Evolutionary conservation across 176 grass and related monocot species (phyloP), one percentile per base, ranked within the genome.

Genomic region (Cenchrus fungigraminus): DNA sequence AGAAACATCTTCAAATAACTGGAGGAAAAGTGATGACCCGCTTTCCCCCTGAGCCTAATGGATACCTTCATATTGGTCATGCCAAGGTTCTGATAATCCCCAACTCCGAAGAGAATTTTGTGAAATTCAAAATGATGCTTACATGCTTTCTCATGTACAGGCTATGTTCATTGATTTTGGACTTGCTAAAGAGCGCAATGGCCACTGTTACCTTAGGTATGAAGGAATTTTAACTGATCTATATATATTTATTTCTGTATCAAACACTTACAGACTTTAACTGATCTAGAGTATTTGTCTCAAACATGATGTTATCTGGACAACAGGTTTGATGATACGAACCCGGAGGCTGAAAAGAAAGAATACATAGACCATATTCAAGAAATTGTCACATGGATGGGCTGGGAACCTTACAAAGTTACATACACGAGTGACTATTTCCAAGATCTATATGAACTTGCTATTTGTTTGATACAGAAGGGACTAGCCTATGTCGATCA

Each of bases 141-240:
- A 75, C 47, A 72, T 87, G 20, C 43, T 84, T 87, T 31, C 31
- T 72, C 20, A 83, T 93, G 49, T 32, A 60, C 90, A 99, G 97
- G 93, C 97, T 76, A 99, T 99, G 97, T 94, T 99, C 74, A 89
- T 99, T 89, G 91, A 95, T 91, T 99, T 96, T 89, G 97, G 97
- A 72, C 84, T 99, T 59, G 93, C 97, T 78, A 94, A 99, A 85
- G 97, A 99, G 52, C 78, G 97, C 65, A 89, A 90, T 72, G 97
- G 97, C 64, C 87, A 85, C 60, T 99, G 97, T 83, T 99, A 99
- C 84, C 84, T 99, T 65, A 92, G 93, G 93, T 99, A 86, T 32
- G 49, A 74, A 53, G 71, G n/a, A 52, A 73, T 9, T 73, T 49
- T 52, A 31, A 31, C 49, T 52, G 47, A 52, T 73, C 71, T 52